Evolutionary conservation across 768 basidiomycete genomes (phyloP), one percentile per base, ranked within the genome.

Genomic region (Agaricus blazei): DNA sequence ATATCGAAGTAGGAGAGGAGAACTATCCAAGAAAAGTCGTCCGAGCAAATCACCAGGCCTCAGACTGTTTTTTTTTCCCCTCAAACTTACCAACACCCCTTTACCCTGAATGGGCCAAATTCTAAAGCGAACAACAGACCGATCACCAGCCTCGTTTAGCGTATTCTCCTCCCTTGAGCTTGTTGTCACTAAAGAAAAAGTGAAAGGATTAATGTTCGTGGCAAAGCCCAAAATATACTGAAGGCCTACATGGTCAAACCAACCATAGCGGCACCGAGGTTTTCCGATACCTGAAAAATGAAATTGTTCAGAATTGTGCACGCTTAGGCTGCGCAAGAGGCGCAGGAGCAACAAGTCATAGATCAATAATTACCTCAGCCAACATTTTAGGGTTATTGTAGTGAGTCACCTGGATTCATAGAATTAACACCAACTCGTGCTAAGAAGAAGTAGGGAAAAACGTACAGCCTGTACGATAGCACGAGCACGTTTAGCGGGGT

Each of bases 401-500:
- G 76, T 99, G 96, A 1, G 96, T 98, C 11, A 88, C 85, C 87
- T 88, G 52, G 54, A 48, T n/a, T 36, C 8, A 38, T 51, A 58
- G 26, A n/a, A 42, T 43, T 52, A n/a, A 50, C 37, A 56, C 12
- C 56, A 36, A 40, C 9, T 53, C 28, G 26, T 36, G 48, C 15
- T 8, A 4, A 34, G 7, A 7, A 28, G 9, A 28, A 29, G 24
- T 5, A 19, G 49, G 24, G 26, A 24, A 24, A 51, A 51, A 54
- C 40, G 29, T 64, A 95, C 93, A 40, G 97, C 92, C 74, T 98
- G 93, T 26, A 99, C 97, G 62, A 98, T 95, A 7, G 97, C 95
- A 48, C 85, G 84, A 5, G 97, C 97, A 48, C 93, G 85, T 69
- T 93, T 95, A 41, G 88, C 92, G 23, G 97, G 93, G 67, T 98